Base-by-base conservation (phyloP, 345 rosid genomes). In the Eucalyptus marginata region DNA sequence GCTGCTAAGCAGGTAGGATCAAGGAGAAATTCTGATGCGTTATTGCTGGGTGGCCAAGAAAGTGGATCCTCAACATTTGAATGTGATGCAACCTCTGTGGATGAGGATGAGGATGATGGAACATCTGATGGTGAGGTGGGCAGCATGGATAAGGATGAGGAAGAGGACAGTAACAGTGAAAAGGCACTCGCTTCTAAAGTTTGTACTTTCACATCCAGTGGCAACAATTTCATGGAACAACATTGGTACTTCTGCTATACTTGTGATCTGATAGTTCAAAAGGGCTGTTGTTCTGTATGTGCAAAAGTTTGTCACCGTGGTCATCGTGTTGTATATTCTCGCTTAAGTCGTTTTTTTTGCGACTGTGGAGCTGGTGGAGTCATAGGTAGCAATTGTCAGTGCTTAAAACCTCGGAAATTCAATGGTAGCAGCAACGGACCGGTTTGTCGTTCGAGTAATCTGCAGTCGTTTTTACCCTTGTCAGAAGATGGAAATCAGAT, bases 361-460 rank as follows among this genome's bases (percentile, higher is more conserved):
- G 99, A 98, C 92, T 98, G 99, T 91, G 99, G 99, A 93, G 99
- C 99, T 18, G 99, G 99, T 86, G 99, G 99, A 92, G 99, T 96
- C 88, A 95, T 98, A 93, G 99, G 99, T 86, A 95, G 97, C 94
- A 96, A 92, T 93, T 98, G 99, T 89, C 99, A 96, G 89, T 97
- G 99, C 92, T 93, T 97, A 95, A 98, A 98, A 93, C 99, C 99
- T 87, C 97, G 99, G 56, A 96, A 98, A 93, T 95, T 93, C 91
- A 95, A 93, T 89, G 96, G 95, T 91, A 92, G 86, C 93, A 97
- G 94, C 86, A 93, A 88, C 64, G 92, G 90, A 44, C 95, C 96
- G 83, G 88, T 92, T 88, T 94, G 93, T 87, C 90, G 90, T 89
- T 90, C 95, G 71, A 93, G 92, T 93, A 94, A 92, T 91, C 94